Base-by-base conservation (phyloP, 768 basidiomycete genomes). In the Psilocybe subaeruginosa region DNA sequence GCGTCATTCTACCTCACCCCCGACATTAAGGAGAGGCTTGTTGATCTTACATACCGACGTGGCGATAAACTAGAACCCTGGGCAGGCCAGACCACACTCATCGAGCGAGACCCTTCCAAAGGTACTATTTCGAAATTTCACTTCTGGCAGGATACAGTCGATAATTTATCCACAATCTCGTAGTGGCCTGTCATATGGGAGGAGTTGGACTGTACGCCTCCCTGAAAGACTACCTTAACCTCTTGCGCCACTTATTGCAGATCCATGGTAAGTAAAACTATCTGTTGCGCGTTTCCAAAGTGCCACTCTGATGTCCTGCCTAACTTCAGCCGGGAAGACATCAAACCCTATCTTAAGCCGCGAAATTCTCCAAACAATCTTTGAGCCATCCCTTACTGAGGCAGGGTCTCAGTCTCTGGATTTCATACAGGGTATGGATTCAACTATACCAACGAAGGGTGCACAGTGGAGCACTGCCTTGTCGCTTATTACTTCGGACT, bases 201-300 rank as follows among this genome's bases (percentile, higher is more conserved):
- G 73, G 73, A 29, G 63, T 69, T 1, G 73, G 72, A 3, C 33
- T 73, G 6, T 72, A 72, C 48, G 53, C 56, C 27, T 67, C 75
- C 7, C 39, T 70, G 33, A 66, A 66, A 33, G 73, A 75, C 60
- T 74, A 74, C 29, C 61, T 67, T 58, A 46, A 60, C 4, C 59
- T 76, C 7, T 53, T 74, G 16, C 71, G 69, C 3, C 72, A 75
- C 48, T 47, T 77, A 11, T 63, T 77, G 2, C 70, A 72, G 49
- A 71, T 74, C 12, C 57, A 70, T 39, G 69, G 73, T 70, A 58
- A 47, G 59, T 39, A 30, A 19, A 12, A n/a, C 48, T 33, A 39
- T 35, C 7, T 11, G 12, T 39, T 39, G 8, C 12, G 37, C 7
- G 41, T 14, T 17, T 0, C 17, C 47, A 6, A 47, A 27, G 35